These are phyloP conservation scores for Psilocybe cyanescens DNA, from an alignment of 768 basidiomycete species.

Conservation along the genomic window DNA sequence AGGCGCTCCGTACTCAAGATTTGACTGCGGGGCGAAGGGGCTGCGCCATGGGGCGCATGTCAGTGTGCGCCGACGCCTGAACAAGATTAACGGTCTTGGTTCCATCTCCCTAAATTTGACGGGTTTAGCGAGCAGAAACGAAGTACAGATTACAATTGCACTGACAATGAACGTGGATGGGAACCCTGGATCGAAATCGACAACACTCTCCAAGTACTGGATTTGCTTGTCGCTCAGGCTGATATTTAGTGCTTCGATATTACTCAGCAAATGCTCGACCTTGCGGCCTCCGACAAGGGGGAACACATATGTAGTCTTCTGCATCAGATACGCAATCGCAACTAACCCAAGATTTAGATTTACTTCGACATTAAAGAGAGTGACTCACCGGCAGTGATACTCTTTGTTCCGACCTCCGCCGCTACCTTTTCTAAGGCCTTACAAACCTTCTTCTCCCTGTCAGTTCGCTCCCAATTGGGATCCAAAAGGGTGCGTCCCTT, in stretches of 20 bases:
- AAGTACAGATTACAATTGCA: background rate
- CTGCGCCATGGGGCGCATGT: background rate
- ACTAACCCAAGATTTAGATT: slow-evolving; percentile 29
- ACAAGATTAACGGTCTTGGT: background rate
- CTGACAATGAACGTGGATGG: slow-evolving; percentile 37
- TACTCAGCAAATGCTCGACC: slow-evolving; percentile 52
- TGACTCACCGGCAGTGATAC: slow-evolving; percentile 47
- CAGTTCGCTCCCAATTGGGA: slow-evolving; percentile 48
- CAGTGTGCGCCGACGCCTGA: background rate
- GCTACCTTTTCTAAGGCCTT: slow-evolving; percentile 54
- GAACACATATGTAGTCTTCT: slow-evolving; percentile 58
- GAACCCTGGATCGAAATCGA: slow-evolving; percentile 54
- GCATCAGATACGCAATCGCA: slow-evolving; percentile 58
- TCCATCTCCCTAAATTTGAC: background rate
- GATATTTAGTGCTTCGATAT: slow-evolving; percentile 55
- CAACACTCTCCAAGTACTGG: slow-evolving; percentile 42
- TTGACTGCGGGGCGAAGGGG: background rate
- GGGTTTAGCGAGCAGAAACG: too few species aligned
- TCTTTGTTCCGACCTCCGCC: slow-evolving; percentile 48
- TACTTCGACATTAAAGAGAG: background rate
- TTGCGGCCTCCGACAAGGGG: slow-evolving; percentile 57
- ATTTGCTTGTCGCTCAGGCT: slow-evolving; percentile 49
- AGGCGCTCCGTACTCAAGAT: too few species aligned
- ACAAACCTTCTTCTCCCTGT: slow-evolving; percentile 44
- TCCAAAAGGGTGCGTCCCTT: slow-evolving; percentile 37